These are phyloP conservation scores for Pseudogymnoascus sp. DNA, from an alignment of 2,329 filamentous ascomycete species.

Conservation along the genomic window DNA sequence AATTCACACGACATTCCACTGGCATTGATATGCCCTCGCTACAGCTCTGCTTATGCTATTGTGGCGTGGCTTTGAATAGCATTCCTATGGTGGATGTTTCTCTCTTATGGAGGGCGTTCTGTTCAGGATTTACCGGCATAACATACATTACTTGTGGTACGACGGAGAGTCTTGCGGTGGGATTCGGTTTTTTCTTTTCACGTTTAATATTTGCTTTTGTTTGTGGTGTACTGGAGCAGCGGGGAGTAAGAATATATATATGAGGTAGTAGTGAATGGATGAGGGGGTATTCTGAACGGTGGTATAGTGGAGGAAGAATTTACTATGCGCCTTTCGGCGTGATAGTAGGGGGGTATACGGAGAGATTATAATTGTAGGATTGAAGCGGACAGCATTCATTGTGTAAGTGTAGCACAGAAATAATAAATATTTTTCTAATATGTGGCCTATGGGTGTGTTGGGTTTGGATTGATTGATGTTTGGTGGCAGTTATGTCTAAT, in stretches of 20 bases:
- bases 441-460: neutral
- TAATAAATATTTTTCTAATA: neutral
- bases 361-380: constrained; percentile 3
- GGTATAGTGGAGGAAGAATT: neutral
- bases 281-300: neutral
- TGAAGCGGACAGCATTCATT: neutral
- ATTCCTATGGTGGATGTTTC: neutral
- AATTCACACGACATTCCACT: neutral
- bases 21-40: neutral
- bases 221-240: neutral
- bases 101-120: constrained; percentile 1
- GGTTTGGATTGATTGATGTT: neutral
- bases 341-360: neutral
- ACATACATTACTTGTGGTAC: constrained; percentile 1
- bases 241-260: neutral
- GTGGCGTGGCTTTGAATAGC: neutral
- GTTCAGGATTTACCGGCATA: neutral
- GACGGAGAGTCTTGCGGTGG: neutral
- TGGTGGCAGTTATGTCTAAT: neutral
- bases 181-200: neutral
- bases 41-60: neutral
- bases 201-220: neutral
- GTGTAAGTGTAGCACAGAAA: neutral
- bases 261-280: neutral
- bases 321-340: neutral